A percentile compares a stretch with the other conserved stretches of the same genome.
phyloP scores from a whole-genome alignment of 331 rosid species.

The Pyrus hybrid region DNA sequence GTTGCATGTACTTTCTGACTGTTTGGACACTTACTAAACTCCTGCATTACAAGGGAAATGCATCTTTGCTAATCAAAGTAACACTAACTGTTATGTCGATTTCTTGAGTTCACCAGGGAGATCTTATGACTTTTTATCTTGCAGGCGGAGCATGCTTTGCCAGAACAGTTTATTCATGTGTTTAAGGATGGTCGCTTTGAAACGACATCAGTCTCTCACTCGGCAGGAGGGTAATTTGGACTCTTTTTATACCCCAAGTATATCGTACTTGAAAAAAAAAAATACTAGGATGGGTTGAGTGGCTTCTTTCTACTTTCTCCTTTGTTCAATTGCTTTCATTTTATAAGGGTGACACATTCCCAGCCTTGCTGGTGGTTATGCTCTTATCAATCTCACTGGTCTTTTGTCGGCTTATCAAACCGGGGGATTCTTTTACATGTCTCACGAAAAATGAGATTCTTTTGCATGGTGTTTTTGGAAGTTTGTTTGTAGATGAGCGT shows the following conservation, averaged over 20 bases:
- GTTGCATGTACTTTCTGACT: background rate
- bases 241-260: background rate
- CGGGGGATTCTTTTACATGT: conserved; percentile 14
- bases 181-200: conserved; percentile 71
- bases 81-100: conserved; percentile 3
- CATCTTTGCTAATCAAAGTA: background rate
- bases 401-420: conserved; percentile 15
- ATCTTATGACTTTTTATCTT: background rate
- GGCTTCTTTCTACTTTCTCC: conserved; percentile 28
- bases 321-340: conserved; percentile 31
- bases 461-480: background rate
- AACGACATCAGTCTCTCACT: conserved; percentile 81
- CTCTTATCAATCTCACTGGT: conserved; percentile 15
- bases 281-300: conserved; percentile 6
- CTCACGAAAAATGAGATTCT: background rate
- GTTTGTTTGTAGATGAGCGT: conserved; percentile 25
- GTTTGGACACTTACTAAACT: background rate
- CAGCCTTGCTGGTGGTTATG: conserved; percentile 11
- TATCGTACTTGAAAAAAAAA: no score
- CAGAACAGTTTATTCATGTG: conserved; percentile 65
- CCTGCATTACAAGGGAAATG: background rate
- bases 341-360: conserved; percentile 18
- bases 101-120: background rate
- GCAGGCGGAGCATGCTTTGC: conserved; percentile 92
- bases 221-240: conserved; percentile 75